Percentiles rank a stretch among this genome's conserved stretches.
Evolutionary conservation across 441 rosid genomes (phyloP).

Genomic region (Brassica balearica): DNA sequence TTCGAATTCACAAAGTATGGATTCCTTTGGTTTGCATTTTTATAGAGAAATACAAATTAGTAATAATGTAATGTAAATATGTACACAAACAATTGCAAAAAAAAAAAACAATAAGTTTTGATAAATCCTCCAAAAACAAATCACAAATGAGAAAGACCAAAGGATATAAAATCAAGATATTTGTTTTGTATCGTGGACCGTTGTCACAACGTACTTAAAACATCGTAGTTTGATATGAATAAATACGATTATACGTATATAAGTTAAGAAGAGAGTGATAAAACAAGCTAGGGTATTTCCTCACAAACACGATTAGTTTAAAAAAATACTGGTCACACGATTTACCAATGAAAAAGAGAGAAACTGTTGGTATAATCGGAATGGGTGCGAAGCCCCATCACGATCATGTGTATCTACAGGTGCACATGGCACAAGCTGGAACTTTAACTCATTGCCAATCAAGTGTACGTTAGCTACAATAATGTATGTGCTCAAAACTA

Average conservation of each 20-base stretch:
- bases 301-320: background rate
- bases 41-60: background rate
- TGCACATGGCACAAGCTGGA: conserved; percentile 16
- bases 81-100: background rate
- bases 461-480: background rate
- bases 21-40: background rate
- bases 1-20: background rate
- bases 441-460: conserved; percentile 11
- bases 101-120: background rate
- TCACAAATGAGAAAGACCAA: background rate
- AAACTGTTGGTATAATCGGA: background rate
- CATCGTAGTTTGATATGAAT: background rate
- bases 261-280: background rate
- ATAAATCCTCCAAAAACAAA: background rate
- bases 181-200: background rate
- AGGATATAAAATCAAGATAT: background rate
- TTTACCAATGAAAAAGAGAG: background rate
- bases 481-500: background rate
- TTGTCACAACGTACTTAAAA: background rate
- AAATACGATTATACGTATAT: background rate
- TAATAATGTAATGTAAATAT: background rate
- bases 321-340: background rate
- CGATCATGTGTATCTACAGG: conserved; percentile 21
- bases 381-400: conserved; percentile 18
- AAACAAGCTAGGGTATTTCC: background rate